phyloP scores from a whole-genome alignment of 2,329 filamentous ascomycete genomes.

The Ascochyta koolunga region DNA sequence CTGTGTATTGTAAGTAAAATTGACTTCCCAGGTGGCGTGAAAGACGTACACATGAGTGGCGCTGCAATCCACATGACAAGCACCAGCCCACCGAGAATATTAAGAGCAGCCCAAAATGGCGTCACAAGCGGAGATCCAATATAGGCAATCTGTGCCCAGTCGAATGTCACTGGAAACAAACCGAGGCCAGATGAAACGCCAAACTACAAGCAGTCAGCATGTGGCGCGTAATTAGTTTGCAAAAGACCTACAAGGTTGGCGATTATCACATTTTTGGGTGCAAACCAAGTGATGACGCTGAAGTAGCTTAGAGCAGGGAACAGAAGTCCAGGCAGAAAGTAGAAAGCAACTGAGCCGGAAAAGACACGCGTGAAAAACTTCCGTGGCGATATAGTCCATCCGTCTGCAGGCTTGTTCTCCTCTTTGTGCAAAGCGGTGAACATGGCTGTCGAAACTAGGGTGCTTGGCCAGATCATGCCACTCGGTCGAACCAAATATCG shows the following conservation, averaged over 20 bases:
- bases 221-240: not conserved
- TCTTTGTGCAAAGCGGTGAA: conserved; percentile 85
- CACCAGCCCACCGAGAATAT: conserved; percentile 79
- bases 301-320: conserved; percentile 88
- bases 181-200: conserved; percentile 84
- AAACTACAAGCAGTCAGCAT: conserved; percentile 56
- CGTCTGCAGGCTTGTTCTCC: conserved; percentile 79
- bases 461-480: conserved; percentile 91
- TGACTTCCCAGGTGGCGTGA: not conserved
- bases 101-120: conserved; percentile 85
- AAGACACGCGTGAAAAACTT: conserved; percentile 82
- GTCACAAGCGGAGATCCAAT: conserved; percentile 85
- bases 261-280: conserved; percentile 82
- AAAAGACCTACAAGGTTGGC: conserved; percentile 68
- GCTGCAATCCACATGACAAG: conserved; percentile 86
- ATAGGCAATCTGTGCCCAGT: conserved; percentile 89
- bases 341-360: conserved; percentile 74
- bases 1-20: conserved; percentile 32
- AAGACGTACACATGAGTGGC: conserved; percentile 67
- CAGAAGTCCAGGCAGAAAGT: conserved; percentile 82
- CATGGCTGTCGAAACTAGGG: conserved; percentile 87
- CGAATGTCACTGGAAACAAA: conserved; percentile 84
- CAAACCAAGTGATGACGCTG: conserved; percentile 87
- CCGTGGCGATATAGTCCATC: conserved; percentile 82
- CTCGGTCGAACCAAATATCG: conserved; percentile 83